Base-by-base conservation (phyloP, 1,284 basidiomycete genomes). In the Gymnopus androsaceus region DNA sequence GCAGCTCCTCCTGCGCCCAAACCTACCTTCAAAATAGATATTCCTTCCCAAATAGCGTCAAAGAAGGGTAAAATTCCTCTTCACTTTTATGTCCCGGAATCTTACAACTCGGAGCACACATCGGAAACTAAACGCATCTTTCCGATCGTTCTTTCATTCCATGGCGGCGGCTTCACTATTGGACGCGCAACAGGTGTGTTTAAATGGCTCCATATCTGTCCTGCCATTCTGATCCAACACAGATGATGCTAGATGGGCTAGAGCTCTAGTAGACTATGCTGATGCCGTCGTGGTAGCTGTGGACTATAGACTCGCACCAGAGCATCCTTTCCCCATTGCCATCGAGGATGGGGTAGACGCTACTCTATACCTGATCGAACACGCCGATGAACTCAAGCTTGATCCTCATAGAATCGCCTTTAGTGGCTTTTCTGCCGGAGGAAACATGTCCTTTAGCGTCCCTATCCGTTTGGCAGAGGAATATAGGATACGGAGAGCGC, bases 251-350 rank as follows among this genome's bases (percentile, higher is more conserved):
- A 27, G 64, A 54, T 53, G 60, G 51, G 45, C 54, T 46, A 34
- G 53, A 56, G 17, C 58, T 51, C 15, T 61, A 45, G 73, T 83
- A 0, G 45, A 58, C 23, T 57, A 55, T 27, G 51, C 49, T 11
- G 54, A 57, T 25, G 56, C 54, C 6, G 37, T 59, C 14, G 83
- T 87, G 1, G 73, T 88, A 12, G 82, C 83, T 6, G 85, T 91
- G n/a, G 84, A 87, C 61, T 91, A 92, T 66, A 81, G 88, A 3
- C 79, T 92, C 8, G 88, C 85, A 0, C 90, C 90, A 0, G 89
- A 92, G 63, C 61, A 87, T 53, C 79, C 79, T 2, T 92, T 88
- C 64, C 90, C 90, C 2, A 82, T 84, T 1, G 88, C 88, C 0
- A 82, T 90, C 0, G 82, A 90, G 37, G 90, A 92, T 63, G 82